Evolutionary conservation across 2,329 filamentous ascomycete genomes (phyloP).

Genomic region (Pseudogymnoascus sp.): DNA sequence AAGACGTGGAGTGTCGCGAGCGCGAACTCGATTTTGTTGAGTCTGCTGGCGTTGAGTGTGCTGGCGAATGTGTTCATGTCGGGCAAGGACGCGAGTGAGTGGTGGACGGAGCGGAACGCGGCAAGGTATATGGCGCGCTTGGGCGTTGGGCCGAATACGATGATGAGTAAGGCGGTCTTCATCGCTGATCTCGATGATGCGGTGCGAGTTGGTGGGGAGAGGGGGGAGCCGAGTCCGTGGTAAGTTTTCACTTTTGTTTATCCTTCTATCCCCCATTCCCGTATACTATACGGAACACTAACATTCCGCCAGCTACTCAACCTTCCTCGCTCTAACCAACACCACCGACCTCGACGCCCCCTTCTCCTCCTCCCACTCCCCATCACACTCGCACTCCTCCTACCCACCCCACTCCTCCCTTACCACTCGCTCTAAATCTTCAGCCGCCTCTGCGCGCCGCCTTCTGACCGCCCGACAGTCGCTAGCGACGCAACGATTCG

Average conservation of each 20-base stretch:
- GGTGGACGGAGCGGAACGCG: slow-evolving; percentile 80
- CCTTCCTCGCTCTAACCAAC: slow-evolving; percentile 52
- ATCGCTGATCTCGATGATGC: slow-evolving; percentile 54
- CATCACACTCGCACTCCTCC: slow-evolving; percentile 31
- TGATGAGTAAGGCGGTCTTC: slow-evolving; percentile 82
- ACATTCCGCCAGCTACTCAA: slow-evolving; percentile 40
- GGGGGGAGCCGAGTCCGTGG: background rate
- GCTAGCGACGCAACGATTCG: slow-evolving; percentile 76
- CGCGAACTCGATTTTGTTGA: slow-evolving; percentile 66
- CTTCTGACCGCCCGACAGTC: slow-evolving; percentile 74
- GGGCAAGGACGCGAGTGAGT: slow-evolving; percentile 62
- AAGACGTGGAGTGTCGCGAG: slow-evolving; percentile 59
- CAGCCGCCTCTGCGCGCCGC: slow-evolving; percentile 48
- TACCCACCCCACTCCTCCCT: slow-evolving; percentile 45
- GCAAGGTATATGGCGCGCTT: slow-evolving; percentile 71
- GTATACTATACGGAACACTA: background rate
- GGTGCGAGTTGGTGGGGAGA: background rate
- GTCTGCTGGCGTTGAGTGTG: slow-evolving; percentile 58
- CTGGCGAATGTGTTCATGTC: slow-evolving; percentile 67
- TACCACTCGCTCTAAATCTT: slow-evolving; percentile 35
- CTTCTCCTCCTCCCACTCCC: slow-evolving; percentile 42
- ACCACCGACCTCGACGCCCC: slow-evolving; percentile 49
- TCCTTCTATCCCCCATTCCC: background rate
- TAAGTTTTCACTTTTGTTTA: background rate
- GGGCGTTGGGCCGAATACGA: slow-evolving; percentile 66